These are phyloP conservation scores for Neocucurbitaria cava DNA, from an alignment of 2,329 filamentous ascomycete species.

Conservation along the genomic window DNA sequence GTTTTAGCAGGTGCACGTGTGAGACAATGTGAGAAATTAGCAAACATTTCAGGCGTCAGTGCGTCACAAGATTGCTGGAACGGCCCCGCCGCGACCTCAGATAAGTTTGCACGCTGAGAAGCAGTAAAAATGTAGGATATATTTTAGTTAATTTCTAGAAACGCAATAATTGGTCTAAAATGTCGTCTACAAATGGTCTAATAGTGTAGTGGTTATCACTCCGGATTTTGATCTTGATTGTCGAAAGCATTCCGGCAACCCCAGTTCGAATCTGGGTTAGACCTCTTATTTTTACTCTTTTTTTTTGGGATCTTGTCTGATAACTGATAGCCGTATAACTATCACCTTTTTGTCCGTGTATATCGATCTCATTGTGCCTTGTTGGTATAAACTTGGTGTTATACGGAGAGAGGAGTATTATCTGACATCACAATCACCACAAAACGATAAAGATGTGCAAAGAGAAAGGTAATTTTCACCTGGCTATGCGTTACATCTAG, in stretches of 20 bases:
- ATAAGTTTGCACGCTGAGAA: neutral
- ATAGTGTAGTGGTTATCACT: constrained; percentile 37
- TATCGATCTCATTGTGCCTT: neutral
- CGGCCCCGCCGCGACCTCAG: neutral
- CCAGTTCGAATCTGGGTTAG: constrained; percentile 38
- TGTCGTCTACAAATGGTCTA: neutral
- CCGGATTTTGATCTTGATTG: constrained; percentile 27
- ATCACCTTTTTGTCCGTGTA: neutral
- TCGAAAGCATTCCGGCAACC: constrained; percentile 31
- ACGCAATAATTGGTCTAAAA: neutral
- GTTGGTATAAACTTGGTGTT: no score
- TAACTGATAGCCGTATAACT: no score
- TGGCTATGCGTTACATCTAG: neutral
- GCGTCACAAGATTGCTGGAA: no score
- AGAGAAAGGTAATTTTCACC: no score
- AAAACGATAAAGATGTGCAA: no score
- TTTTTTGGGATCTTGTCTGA: neutral
- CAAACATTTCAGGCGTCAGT: no score
- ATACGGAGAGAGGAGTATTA: no score
- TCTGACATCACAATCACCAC: no score
- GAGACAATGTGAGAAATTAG: no score
- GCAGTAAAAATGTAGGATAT: no score
- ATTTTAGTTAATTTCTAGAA: neutral
- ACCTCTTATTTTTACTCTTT: constrained; percentile 13
- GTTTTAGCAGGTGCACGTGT: no score